phyloP scores from a whole-genome alignment of 192 early-diverging fungal species.

The Chytriomyces confervae region DNA sequence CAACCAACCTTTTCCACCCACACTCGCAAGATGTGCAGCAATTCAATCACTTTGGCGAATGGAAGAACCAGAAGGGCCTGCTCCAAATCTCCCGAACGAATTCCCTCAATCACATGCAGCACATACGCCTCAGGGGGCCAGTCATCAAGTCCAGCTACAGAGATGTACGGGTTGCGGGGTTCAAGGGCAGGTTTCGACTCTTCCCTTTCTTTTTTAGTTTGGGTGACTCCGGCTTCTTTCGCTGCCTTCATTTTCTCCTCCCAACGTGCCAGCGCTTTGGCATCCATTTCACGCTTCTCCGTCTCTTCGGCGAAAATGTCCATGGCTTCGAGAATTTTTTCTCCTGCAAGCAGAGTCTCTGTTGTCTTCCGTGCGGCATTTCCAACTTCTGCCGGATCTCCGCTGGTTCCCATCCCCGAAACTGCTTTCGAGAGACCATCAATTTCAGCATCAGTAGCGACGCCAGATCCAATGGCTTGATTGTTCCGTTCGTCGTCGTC shows the following conservation, averaged over 20 bases:
- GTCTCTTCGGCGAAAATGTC: slow-evolving; percentile 87
- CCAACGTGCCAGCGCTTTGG: slow-evolving; percentile 31
- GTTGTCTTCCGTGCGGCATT: slow-evolving; percentile 87
- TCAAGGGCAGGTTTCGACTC: slow-evolving; percentile 33
- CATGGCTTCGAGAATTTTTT: slow-evolving; percentile 90
- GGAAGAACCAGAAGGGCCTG: slow-evolving; percentile 89
- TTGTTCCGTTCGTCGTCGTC: slow-evolving; percentile 45
- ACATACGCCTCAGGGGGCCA: slow-evolving; percentile 80
- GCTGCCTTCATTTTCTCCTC: slow-evolving; percentile 17
- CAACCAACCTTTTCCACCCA: slow-evolving; percentile 79
- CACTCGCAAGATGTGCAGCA: slow-evolving; percentile 77
- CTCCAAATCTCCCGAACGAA: slow-evolving; percentile 86
- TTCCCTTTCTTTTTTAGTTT: neutral
- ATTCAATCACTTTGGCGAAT: slow-evolving; percentile 76
- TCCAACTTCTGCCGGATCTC: slow-evolving; percentile 58
- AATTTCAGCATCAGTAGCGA: slow-evolving; percentile 40
- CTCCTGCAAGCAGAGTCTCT: slow-evolving; percentile 96
- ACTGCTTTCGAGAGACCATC: slow-evolving; percentile 19
- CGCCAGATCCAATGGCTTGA: slow-evolving; percentile 53
- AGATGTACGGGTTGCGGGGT: slow-evolving; percentile 65
- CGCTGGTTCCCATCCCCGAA: slow-evolving; percentile 39
- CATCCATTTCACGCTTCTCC: slow-evolving; percentile 39
- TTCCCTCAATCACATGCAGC: slow-evolving; percentile 73
- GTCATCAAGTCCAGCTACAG: slow-evolving; percentile 65
- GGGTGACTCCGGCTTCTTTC: neutral